Evolutionary conservation across 345 rosid species (phyloP), one percentile per base, ranked within the genome.

Genomic region (Boechera retrofracta): DNA sequence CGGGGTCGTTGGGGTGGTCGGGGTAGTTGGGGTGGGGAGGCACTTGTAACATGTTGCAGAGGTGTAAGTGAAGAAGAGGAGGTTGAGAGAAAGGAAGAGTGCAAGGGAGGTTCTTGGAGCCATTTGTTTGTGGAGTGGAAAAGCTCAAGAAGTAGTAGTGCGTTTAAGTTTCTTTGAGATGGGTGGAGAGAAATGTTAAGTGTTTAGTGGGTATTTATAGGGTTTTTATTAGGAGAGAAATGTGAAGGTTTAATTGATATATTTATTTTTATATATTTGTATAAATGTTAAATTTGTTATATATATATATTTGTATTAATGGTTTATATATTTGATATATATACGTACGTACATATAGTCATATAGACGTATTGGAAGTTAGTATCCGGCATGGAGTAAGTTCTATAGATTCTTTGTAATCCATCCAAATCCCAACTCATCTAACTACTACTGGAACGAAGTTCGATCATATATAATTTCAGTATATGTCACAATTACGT

Each of bases 71-170:
- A 86, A 84, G 63, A 85, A 81, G 71, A 88, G 74, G 39, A 89
- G 79, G 81, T 89, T 88, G 38, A 85, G 64, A 26, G 80, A 42
- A 48, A 88, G 72, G 39, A 89, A 82, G 58, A 89, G 87, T 68
- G 89, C 82, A 51, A 85, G 64, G n/a, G 85, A 64, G n/a, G 79
- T 65, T 79, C 78, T 88, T 33, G 81, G 62, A 69, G 81, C 87
- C 95, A 89, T 83, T 67, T 67, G 9, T 29, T 38, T 45, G 31
- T 47, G 26, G 2, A 36, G 55, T 32, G 1, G 5, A 24, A 67
- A 15, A 33, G 38, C 69, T 63, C 36, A 62, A 70, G 76, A 49
- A 35, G 58, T 28, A 26, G 35, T 55, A 54, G 39, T 54, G 56
- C n/a, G 44, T 69, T 47, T 64, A 13, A 5, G 5, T 29, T 56